Evolutionary conservation across 202 grass and related monocot genomes (phyloP), one percentile per base, ranked within the genome.

Genomic region (Panicum virgatum): DNA sequence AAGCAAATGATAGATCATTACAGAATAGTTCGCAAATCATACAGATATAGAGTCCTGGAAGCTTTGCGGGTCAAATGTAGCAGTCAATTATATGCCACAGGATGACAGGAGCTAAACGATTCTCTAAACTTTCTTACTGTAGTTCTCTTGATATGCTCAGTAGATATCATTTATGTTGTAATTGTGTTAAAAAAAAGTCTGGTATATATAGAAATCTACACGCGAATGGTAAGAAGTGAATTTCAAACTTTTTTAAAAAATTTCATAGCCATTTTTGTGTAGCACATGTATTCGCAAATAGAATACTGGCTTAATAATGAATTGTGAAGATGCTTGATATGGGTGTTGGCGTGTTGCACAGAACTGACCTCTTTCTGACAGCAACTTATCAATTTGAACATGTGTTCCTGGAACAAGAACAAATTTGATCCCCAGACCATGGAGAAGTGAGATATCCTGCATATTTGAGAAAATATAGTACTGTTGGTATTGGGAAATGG

Each of bases 401-500:
- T 90, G 92, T 43, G 96, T 98, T 80, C 92, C 92, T 2, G 88
- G 92, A 79, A 95, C 88, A 76, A 98, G 88, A 81, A 98, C 88
- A 83, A 98, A 95, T 64, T 86, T 93, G 65, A 98, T 93, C 32
- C 96, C 90, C 11, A 98, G 89, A 90, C 96, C 90, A 93, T 98
- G 92, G 77, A 98, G 90, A 54, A 98, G 90, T 75, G 92, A 95
- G 76, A 95, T 91, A 63, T 95, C 96, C 92, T 98, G 90, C 26
- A 56, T 62, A 61, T 36, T 29, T 79, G 37, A 68, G 42, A 74
- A 86, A 70, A 42, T 46, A 61, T n/a, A 82, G 85, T 75, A 56
- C 14, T 18, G 27, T 65, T 78, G 39, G 38, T 47, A 46, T 52
- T 2, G 2, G 11, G 11, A 13, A 59, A 59, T 59, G 0, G 56